Base-by-base conservation (phyloP, 2,329 filamentous ascomycete genomes). In the Phyllosticta paracitricarpa region DNA sequence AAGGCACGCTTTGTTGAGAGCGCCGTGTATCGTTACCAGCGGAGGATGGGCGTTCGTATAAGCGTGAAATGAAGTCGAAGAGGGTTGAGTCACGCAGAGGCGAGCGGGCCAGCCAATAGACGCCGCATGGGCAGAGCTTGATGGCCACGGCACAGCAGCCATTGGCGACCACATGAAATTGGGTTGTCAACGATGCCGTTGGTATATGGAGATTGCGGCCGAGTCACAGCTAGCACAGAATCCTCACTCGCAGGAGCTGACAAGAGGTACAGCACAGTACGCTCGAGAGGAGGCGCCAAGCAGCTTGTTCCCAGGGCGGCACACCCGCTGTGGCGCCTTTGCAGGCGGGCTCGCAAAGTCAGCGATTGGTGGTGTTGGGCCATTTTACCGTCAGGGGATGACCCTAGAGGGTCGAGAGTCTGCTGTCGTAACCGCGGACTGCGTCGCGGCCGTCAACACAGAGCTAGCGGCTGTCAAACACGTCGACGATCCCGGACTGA, bases 321-420 rank as follows among this genome's bases (percentile, higher is more conserved):
- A 40, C 56, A 56, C 58, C 54, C 58, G 58, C 56, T 48, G 26
- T 61, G 58, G 58, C 58, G 58, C 56, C 54, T n/a, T n/a, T 48
- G 40, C 2, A 48, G 40, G 14, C 40, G 14, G 40, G n/a, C 40
- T 48, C 40, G 40, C 40, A 48, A 48, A 48, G 40, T 48, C 40
- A n/a, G 17, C 40, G 40, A 48, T 48, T 48, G 40, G 40, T 48
- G 40, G 40, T 48, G 14, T 48, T 48, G 40, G 40, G 14, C 40
- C 40, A 48, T 48, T 17, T 48, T 17, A 48, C 14, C 17, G 40
- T 48, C 40, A 48, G 40, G 40, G 40, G 40, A 48, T n/a, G 14
- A n/a, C 40, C 40, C 40, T 30, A 48, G 40, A 48, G 7, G 17
- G 40, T 48, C 40, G 40, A 17, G 6, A 48, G 12, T n/a, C 1